A percentile compares a stretch with the other conserved stretches of the same genome.
phyloP scores from a whole-genome alignment of 73 alveolate species.

The Symbiodinium natans region DNA sequence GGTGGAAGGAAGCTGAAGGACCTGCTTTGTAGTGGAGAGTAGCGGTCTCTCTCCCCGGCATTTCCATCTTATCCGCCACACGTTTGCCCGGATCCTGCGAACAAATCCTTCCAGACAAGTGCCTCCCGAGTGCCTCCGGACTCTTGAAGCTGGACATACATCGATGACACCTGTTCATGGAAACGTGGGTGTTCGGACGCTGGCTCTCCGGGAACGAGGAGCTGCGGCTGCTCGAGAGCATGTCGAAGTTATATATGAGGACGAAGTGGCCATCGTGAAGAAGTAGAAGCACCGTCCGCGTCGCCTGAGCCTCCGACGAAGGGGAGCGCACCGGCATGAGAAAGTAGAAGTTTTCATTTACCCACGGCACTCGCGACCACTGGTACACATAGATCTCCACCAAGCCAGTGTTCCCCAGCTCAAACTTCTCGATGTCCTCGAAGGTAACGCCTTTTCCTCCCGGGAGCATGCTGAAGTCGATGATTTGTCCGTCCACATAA shows the following conservation, averaged over 20 bases:
- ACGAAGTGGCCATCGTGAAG: background rate
- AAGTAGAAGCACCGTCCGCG: background rate
- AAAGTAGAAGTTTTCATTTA: background rate
- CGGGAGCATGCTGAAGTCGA: background rate
- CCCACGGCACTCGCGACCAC: background rate
- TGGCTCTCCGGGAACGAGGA: background rate
- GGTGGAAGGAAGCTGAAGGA: background rate
- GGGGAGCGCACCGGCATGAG: background rate
- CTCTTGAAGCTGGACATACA: background rate
- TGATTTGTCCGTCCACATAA: background rate
- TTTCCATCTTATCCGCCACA: background rate
- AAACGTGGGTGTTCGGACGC: background rate
- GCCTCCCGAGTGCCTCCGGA: background rate
- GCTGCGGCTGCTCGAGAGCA: background rate
- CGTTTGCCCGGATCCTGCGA: background rate
- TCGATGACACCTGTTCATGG: background rate
- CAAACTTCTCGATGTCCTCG: constrained; percentile 1
- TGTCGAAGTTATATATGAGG: background rate
- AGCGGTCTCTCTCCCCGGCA: background rate
- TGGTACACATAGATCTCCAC: background rate
- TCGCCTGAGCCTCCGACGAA: background rate
- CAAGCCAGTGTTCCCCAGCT: background rate
- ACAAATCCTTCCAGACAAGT: background rate
- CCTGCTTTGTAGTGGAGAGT: background rate
- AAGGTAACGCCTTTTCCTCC: background rate